phyloP scores from a whole-genome alignment of 2,329 filamentous ascomycete species.

The Exophiala alcalophila region DNA sequence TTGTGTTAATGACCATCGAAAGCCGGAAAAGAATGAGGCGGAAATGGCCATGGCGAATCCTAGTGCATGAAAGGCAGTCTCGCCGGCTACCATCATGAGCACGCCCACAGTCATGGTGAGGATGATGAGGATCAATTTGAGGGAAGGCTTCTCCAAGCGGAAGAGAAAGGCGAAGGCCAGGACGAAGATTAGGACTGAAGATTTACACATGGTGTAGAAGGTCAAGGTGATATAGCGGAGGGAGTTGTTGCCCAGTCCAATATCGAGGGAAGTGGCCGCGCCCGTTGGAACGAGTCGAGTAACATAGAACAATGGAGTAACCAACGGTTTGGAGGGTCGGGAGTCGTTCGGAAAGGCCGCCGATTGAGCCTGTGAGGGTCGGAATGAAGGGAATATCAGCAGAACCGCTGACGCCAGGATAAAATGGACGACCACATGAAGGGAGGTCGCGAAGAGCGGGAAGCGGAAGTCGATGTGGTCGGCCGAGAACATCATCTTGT shows the following conservation, averaged over 20 bases:
- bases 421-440: constrained; percentile 97
- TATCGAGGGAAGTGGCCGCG: constrained; percentile 87
- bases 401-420: constrained; percentile 72
- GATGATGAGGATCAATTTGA: constrained; percentile 83
- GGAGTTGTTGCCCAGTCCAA: constrained; percentile 92
- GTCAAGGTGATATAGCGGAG: constrained; percentile 94
- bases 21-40: constrained; percentile 91
- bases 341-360: constrained; percentile 11
- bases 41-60: constrained; percentile 92
- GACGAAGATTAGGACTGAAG: constrained; percentile 90
- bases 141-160: constrained; percentile 80
- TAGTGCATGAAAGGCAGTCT: constrained; percentile 80
- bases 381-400: constrained; percentile 75
- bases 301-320: constrained; percentile 88
- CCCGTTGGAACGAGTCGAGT: constrained; percentile 90
- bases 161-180: constrained; percentile 94
- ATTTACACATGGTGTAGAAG: constrained; percentile 99
- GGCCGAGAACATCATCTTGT: constrained; percentile 99
- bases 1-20: constrained; percentile 97
- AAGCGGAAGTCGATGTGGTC: constrained; percentile 81
- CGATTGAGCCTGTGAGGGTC: constrained; percentile 56
- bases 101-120: constrained; percentile 88
- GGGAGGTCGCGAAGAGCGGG: constrained; percentile 88
- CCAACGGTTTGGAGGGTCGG: constrained; percentile 55
- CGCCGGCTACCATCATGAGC: constrained; percentile 96